Percentiles rank a stretch among this genome's conserved stretches.
These are phyloP conservation scores for Rubroshorea leprosula DNA, from an alignment of 345 rosid species.

Conservation along the genomic window DNA sequence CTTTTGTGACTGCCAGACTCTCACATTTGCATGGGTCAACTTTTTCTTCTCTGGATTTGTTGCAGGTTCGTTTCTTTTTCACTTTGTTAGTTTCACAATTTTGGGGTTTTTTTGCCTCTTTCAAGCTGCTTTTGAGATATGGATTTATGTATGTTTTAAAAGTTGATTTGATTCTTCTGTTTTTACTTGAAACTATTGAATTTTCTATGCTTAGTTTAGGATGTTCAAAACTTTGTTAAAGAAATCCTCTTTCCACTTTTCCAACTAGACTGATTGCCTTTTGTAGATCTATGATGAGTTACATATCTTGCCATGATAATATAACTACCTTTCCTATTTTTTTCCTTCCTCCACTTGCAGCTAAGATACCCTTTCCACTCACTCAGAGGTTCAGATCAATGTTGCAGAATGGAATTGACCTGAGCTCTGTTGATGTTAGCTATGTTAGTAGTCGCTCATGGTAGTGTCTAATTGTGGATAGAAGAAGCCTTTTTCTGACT, in stretches of 20 bases:
- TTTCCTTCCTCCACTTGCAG: conserved; percentile 28
- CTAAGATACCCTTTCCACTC: conserved; percentile 96
- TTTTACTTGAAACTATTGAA: too few species aligned
- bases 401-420: conserved; percentile 98
- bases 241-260: too few species aligned
- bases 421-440: conserved; percentile 98
- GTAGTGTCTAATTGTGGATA: conserved; percentile 26
- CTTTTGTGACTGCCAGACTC: conserved; percentile 49
- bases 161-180: too few species aligned
- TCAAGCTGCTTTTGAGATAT: not conserved
- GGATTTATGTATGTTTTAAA: too few species aligned
- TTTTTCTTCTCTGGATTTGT: conserved; percentile 99
- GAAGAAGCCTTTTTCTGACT: not conserved
- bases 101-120: not conserved
- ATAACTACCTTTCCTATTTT: conserved; percentile 8
- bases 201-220: too few species aligned
- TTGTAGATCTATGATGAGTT: too few species aligned
- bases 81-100: not conserved
- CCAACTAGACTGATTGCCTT: too few species aligned
- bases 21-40: conserved; percentile 99
- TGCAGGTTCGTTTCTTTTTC: conserved; percentile 52
- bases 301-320: too few species aligned
- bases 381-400: conserved; percentile 97
- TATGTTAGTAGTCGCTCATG: conserved; percentile 98
- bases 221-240: too few species aligned